Evolutionary conservation across 2,329 filamentous ascomycete species (phyloP).

Genomic region (Talaromyces piceae): DNA sequence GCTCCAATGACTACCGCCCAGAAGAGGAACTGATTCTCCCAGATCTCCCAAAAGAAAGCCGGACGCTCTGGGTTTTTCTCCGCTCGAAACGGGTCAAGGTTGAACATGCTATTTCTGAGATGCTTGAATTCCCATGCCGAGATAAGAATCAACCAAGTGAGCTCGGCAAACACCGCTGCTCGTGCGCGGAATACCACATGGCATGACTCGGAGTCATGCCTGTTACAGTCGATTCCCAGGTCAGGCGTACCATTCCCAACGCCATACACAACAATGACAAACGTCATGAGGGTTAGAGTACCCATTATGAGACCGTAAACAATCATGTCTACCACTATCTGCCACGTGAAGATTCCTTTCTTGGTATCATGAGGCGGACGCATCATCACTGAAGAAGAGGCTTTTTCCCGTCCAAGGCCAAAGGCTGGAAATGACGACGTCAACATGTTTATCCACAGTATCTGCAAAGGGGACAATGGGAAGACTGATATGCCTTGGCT

Average conservation of each 20-base stretch:
- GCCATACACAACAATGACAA: slow-evolving; percentile 33
- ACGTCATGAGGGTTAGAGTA: slow-evolving; percentile 35
- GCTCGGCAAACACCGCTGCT: slow-evolving; percentile 63
- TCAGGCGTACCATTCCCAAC: slow-evolving; percentile 36
- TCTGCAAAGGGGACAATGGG: slow-evolving; percentile 74
- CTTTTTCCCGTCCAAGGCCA: slow-evolving; percentile 71
- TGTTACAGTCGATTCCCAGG: slow-evolving; percentile 50
- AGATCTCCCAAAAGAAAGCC: slow-evolving; percentile 60
- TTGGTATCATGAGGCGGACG: slow-evolving; percentile 63
- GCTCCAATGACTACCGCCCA: slow-evolving; percentile 54
- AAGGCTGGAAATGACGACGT: slow-evolving; percentile 82
- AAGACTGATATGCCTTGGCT: slow-evolving; percentile 65
- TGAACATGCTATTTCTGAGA: slow-evolving; percentile 67
- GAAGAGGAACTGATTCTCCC: slow-evolving; percentile 67
- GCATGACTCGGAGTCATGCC: slow-evolving; percentile 41
- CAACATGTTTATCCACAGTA: slow-evolving; percentile 88
- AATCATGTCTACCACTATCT: slow-evolving; percentile 35
- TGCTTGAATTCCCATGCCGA: slow-evolving; percentile 73
- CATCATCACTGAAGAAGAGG: slow-evolving; percentile 67
- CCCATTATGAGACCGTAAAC: slow-evolving; percentile 41
- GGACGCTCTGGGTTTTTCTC: slow-evolving; percentile 23
- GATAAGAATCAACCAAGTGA: slow-evolving; percentile 69
- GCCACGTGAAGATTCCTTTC: slow-evolving; percentile 34
- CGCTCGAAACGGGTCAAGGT: slow-evolving; percentile 46
- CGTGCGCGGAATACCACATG: slow-evolving; percentile 58